Percentiles rank a stretch among this genome's conserved stretches.
Evolutionary conservation across 2,329 filamentous ascomycete genomes (phyloP).

Genomic region (Clonostachys rosea): DNA sequence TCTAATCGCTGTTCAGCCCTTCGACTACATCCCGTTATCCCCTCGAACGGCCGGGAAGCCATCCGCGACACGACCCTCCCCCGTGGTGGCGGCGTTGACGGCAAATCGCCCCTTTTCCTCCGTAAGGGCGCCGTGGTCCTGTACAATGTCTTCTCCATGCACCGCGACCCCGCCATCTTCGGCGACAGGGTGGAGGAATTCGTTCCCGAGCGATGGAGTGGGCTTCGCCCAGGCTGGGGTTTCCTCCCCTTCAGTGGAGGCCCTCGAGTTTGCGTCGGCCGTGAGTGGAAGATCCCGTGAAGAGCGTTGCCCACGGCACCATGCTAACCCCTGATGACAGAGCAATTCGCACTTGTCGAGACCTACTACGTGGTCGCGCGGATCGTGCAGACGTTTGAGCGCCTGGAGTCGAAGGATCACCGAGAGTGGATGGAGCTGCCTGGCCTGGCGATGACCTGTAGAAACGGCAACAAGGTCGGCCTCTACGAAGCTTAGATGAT

Average conservation of each 20-base stretch:
- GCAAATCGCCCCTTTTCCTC: constrained; percentile 41
- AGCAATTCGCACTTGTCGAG: constrained; percentile 27
- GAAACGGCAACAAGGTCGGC: constrained; percentile 18
- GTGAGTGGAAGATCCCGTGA: constrained; percentile 14
- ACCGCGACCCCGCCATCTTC: constrained; percentile 27
- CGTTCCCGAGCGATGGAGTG: constrained; percentile 33
- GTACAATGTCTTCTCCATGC: constrained; percentile 37
- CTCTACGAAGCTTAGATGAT: not conserved
- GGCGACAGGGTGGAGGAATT: constrained; percentile 29
- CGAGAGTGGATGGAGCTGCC: constrained; percentile 24
- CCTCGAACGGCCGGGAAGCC: constrained; percentile 34
- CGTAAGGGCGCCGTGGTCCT: constrained; percentile 37
- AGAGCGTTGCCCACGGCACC: not conserved
- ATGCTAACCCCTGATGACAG: constrained; percentile 8
- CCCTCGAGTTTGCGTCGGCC: constrained; percentile 38
- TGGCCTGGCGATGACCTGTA: constrained; percentile 25
- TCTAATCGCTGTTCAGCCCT: constrained; percentile 23
- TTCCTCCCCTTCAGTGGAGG: constrained; percentile 41
- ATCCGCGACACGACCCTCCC: constrained; percentile 41
- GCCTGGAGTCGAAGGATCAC: constrained; percentile 17
- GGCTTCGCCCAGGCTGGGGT: constrained; percentile 29
- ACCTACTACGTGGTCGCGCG: constrained; percentile 25
- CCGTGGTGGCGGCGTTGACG: constrained; percentile 43
- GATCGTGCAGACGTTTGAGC: constrained; percentile 22
- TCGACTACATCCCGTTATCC: constrained; percentile 44